Evolutionary conservation across 768 basidiomycete species (phyloP), one percentile per base, ranked within the genome.

Genomic region (Leucocoprinus leucothites): DNA sequence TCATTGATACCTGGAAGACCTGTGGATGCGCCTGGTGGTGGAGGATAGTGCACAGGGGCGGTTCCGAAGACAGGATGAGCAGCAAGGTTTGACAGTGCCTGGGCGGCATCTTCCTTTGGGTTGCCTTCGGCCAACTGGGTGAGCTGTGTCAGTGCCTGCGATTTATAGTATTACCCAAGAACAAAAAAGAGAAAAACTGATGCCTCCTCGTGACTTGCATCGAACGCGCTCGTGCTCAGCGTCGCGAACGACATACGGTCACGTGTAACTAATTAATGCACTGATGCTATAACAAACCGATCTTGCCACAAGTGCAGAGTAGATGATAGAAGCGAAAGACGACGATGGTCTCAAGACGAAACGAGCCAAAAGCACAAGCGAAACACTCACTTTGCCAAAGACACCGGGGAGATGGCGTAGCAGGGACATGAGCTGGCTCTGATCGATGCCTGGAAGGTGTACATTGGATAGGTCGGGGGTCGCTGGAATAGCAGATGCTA

Each of bases 101-200:
- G 82, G 4, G 82, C 78, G 1, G 85, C 82, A 48, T 86, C 84
- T 62, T 85, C 83, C 58, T 83, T 82, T 56, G 75, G 70, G 56
- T 77, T 79, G 28, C 77, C 79, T 64, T 74, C 74, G 50, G 69
- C 54, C 56, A 76, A 64, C 80, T 84, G 61, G 13, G 13, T 7
- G 42, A 45, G 41, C 21, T 14, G 16, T 6, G 43, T 22, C 22
- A 35, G 31, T 50, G 2, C 56, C 44, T 24, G 46, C 38, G 16
- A 26, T 51, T 21, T 41, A 53, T 24, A 50, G 19, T 25, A 51
- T 34, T 44, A 44, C 35, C n/a, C 36, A 40, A 46, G 53, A 60
- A 40, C 49, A 59, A 58, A 60, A 56, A 41, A 24, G 53, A 31
- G 41, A 55, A 25, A 34, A 53, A 22, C 48, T 45, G 45, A 50